phyloP scores from a whole-genome alignment of 164 flowering plant species.

The Annona squamosa region DNA sequence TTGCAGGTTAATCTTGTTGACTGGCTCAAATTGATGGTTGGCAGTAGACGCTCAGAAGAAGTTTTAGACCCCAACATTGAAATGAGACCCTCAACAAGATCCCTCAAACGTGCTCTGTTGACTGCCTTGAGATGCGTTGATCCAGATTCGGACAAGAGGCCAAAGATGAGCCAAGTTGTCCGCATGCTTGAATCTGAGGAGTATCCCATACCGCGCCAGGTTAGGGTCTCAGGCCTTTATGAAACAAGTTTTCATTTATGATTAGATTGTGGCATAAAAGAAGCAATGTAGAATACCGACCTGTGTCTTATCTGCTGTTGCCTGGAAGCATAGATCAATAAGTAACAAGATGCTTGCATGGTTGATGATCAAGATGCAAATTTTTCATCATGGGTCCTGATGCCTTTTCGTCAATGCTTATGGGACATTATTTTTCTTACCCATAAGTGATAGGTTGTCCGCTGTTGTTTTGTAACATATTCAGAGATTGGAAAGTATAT shows the following conservation, averaged over 20 bases:
- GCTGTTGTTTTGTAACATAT: too few species aligned
- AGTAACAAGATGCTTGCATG: neutral
- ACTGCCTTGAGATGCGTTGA: constrained; percentile 86
- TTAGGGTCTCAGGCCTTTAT: constrained; percentile 14
- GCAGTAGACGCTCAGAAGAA: constrained; percentile 67
- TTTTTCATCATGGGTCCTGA: neutral
- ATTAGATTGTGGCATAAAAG: too few species aligned
- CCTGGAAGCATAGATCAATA: neutral
- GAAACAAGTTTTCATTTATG: too few species aligned
- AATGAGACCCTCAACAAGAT: constrained; percentile 64
- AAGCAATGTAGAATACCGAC: too few species aligned
- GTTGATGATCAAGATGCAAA: neutral
- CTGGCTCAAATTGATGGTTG: constrained; percentile 90
- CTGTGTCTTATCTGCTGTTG: too few species aligned
- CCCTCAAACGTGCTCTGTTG: constrained; percentile 75
- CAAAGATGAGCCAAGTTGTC: constrained; percentile 85
- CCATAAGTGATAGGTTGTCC: too few species aligned
- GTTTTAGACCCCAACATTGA: constrained; percentile 78
- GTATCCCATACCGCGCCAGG: constrained; percentile 78
- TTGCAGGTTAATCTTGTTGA: constrained; percentile 79
- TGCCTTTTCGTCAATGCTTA: too few species aligned
- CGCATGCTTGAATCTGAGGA: constrained; percentile 93
- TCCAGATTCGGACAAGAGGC: constrained; percentile 75
- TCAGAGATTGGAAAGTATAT: too few species aligned
- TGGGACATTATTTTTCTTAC: too few species aligned